Evolutionary conservation across 1,284 basidiomycete genomes (phyloP), one percentile per base, ranked within the genome.

Genomic region (Ceratobasidium sp.): DNA sequence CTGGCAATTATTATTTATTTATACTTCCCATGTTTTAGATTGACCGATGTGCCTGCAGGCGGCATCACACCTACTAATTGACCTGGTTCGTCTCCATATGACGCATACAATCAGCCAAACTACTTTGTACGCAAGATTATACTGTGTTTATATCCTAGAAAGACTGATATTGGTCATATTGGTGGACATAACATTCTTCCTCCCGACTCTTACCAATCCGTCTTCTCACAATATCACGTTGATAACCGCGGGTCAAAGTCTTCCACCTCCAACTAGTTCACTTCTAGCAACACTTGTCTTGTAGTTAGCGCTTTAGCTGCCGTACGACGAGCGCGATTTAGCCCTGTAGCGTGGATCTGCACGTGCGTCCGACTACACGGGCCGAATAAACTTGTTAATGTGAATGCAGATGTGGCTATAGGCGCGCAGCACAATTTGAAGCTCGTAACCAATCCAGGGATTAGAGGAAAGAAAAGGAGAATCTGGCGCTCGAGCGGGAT

Each of bases 101-200:
- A 76, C 26, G 76, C 77, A 1, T 77, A 74, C 57, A 76, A 78
- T 47, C 61, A 75, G 28, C 77, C 77, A 1, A 72, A 72, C 2
- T 71, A 74, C 35, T 73, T 73, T 32, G 50, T 77, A 32, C 18
- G 67, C 58, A 2, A 4, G 11, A 38, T 32, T 2, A 8, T 38
- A 23, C 9, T 23, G n/a, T 23, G 13, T 44, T 9, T 11, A n/a
- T 30, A 30, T 23, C 18, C 35, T 23, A 4, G 14, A 21, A 6
- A 4, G 14, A 23, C 26, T 44, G 26, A 52, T 18, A 2, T 18
- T 4, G 8, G 16, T 16, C 43, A 16, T 9, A 2, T 32, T 58
- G 67, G 67, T 70, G 6, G 76, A 77, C 57, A 54, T 75, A 13
- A 71, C 77, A 6, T 75, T 76, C 0, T 76, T 76, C 49, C n/a